phyloP scores from a whole-genome alignment of 108 stramenopile species.

The Thalassiosira profunda region DNA sequence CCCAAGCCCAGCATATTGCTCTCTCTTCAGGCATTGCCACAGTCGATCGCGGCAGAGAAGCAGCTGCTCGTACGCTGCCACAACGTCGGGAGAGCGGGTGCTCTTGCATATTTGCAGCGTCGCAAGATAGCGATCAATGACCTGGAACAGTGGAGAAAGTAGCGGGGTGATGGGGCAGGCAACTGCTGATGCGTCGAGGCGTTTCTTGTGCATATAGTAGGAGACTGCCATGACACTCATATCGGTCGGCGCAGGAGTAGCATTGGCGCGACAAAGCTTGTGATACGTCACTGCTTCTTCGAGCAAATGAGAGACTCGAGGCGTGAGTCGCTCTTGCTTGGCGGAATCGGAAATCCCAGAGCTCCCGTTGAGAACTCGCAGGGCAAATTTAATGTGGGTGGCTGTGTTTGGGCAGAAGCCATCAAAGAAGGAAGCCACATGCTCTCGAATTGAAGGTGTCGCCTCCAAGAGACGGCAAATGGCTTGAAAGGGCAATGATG shows the following conservation, averaged over 20 bases:
- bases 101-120: neutral
- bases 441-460: neutral
- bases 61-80: conserved; percentile 15
- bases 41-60: conserved; percentile 61
- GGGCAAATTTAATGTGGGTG: conserved; percentile 29
- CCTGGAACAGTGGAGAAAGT: conserved; percentile 66
- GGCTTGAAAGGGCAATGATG: conserved; percentile 9
- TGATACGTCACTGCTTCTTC: conserved; percentile 43
- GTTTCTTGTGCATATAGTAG: conserved; percentile 55
- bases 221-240: conserved; percentile 71
- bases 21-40: conserved; percentile 64
- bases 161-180: conserved; percentile 73
- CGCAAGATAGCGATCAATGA: conserved; percentile 47
- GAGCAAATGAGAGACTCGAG: conserved; percentile 28
- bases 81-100: neutral
- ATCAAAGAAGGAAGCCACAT: conserved; percentile 23
- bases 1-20: conserved; percentile 8
- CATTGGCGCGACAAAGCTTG: conserved; percentile 10
- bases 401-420: conserved; percentile 32
- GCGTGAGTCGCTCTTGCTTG: neutral
- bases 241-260: conserved; percentile 5
- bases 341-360: neutral
- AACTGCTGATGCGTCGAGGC: conserved; percentile 54
- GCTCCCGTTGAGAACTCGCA: neutral
- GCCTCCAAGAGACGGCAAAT: conserved; percentile 31